A percentile compares a stretch with the other conserved stretches of the same genome.
These are phyloP conservation scores for Puccinia coronata DNA, from an alignment of 1,284 basidiomycete genomes.

Conservation along the genomic window DNA sequence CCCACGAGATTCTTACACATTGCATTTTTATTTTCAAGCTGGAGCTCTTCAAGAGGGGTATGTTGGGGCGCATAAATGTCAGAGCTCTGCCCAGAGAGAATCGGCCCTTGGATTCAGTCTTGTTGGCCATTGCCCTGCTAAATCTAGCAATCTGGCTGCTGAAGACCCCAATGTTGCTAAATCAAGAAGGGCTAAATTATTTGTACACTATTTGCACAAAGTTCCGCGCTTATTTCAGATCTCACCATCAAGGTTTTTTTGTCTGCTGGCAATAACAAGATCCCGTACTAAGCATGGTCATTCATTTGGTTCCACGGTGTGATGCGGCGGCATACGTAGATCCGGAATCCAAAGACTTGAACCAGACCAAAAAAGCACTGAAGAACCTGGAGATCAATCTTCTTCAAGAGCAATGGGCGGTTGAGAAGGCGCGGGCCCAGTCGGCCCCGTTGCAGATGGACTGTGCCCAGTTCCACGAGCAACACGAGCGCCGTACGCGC, in stretches of 20 bases:
- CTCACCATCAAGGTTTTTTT: neutral
- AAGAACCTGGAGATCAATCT: constrained; percentile 45
- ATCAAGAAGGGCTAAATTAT: constrained; percentile 67
- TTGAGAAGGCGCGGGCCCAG: constrained; percentile 51
- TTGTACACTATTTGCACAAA: constrained; percentile 49
- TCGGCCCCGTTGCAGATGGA: constrained; percentile 44
- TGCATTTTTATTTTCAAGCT: too few species aligned
- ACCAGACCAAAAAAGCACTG: constrained; percentile 40
- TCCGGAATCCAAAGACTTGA: constrained; percentile 43
- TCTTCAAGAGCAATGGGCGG: constrained; percentile 50
- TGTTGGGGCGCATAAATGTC: too few species aligned
- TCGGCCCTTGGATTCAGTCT: constrained; percentile 58
- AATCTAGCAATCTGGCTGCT: constrained; percentile 63
- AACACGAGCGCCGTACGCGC: constrained; percentile 53
- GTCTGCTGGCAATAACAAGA: neutral
- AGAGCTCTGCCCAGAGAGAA: constrained; percentile 71
- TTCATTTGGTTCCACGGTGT: too few species aligned
- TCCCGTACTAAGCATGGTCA: neutral
- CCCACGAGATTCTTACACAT: too few species aligned
- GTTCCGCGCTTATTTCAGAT: neutral
- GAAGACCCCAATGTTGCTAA: constrained; percentile 64
- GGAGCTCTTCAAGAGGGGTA: too few species aligned
- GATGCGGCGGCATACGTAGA: too few species aligned
- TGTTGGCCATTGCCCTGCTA: constrained; percentile 60
- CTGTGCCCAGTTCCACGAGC: constrained; percentile 59